These are phyloP conservation scores for Aspergillus sp. DNA, from an alignment of 2,329 filamentous ascomycete species.

Conservation along the genomic window DNA sequence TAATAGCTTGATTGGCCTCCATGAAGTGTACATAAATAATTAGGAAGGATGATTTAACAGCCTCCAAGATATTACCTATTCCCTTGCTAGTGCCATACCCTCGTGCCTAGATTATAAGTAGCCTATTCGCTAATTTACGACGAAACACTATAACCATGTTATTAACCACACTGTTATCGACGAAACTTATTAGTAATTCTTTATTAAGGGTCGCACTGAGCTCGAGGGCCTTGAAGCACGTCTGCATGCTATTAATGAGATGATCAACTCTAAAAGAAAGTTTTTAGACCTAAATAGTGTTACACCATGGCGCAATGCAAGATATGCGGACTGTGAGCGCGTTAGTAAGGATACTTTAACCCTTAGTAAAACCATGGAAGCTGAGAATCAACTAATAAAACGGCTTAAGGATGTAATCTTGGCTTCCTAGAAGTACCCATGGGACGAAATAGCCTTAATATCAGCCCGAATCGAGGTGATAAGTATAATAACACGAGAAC, in stretches of 20 bases:
- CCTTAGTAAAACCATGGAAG: constrained; percentile 6
- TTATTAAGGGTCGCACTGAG: constrained; percentile 4
- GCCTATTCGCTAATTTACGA: constrained; percentile 16
- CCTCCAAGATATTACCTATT: not conserved
- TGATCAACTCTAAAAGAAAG: not conserved
- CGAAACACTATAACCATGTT: constrained; percentile 22
- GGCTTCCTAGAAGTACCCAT: not conserved
- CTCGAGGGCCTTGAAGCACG: constrained; percentile 3
- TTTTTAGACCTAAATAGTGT: not conserved
- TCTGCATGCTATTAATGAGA: constrained; percentile 1
- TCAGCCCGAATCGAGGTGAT: constrained; percentile 3
- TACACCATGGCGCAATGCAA: not conserved
- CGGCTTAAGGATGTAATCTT: constrained; percentile 2
- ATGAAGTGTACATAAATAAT: constrained; percentile 15
- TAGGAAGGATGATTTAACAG: not conserved
- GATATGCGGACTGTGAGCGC: constrained; percentile 1
- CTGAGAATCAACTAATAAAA: constrained; percentile 5
- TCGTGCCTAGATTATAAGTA: constrained; percentile 3
- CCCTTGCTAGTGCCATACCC: not conserved
- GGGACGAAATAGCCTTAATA: constrained; percentile 1
- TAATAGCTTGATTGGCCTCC: constrained; percentile 19
- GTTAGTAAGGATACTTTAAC: not conserved
- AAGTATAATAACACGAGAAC: not conserved
- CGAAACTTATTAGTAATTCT: constrained; percentile 19
- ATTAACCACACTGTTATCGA: constrained; percentile 21